A percentile compares a stretch with the other conserved stretches of the same genome.
Evolutionary conservation across 2,329 filamentous ascomycete genomes (phyloP).

Genomic region (Aureobasidium sp.): DNA sequence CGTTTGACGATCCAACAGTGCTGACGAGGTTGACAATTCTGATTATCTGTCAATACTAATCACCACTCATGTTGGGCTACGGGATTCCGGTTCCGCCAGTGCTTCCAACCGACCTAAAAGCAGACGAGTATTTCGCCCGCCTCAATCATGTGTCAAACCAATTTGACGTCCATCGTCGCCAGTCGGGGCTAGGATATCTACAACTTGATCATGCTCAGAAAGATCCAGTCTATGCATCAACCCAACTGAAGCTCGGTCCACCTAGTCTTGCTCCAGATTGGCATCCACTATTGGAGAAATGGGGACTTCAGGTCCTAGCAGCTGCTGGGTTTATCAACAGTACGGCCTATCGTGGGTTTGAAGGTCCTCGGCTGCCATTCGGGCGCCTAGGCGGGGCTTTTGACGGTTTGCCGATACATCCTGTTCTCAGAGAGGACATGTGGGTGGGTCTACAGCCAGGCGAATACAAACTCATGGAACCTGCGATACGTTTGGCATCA

Average conservation of each 20-base stretch:
- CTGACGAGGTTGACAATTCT: too few relatives aligned
- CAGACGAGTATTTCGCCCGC: background rate
- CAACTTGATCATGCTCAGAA: background rate
- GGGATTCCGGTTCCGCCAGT: background rate
- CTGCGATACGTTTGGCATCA: background rate
- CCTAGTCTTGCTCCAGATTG: conserved; percentile 2
- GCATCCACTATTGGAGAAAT: conserved; percentile 3
- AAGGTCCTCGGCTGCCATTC: background rate
- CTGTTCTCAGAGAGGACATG: background rate
- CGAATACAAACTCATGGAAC: conserved; percentile 2
- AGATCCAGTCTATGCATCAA: background rate
- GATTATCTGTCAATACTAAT: too few relatives aligned
- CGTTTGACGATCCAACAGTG: too few relatives aligned
- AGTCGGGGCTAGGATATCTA: background rate
- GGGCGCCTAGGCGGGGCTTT: background rate
- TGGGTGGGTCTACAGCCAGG: background rate
- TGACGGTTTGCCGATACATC: background rate
- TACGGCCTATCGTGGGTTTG: background rate
- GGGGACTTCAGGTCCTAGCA: background rate
- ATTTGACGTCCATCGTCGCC: background rate
- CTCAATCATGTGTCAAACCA: background rate
- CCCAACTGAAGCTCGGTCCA: background rate
- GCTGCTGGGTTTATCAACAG: conserved; percentile 1
- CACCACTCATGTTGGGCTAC: background rate
- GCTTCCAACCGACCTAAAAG: background rate